Evolutionary conservation across 129 eudicot species (phyloP), one percentile per base, ranked within the genome.

Genomic region (Tagetes patula): DNA sequence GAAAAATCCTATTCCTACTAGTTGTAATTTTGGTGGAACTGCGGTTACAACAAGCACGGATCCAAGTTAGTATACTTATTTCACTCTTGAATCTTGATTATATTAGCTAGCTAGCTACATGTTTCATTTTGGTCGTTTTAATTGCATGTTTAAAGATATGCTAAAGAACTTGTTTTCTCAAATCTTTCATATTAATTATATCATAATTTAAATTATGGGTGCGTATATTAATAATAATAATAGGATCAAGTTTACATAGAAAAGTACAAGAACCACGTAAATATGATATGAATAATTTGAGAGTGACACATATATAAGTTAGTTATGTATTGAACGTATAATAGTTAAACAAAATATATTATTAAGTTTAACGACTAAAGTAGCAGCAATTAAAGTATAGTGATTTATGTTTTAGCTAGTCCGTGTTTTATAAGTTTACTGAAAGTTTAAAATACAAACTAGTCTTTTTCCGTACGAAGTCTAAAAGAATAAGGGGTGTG

Each of bases 21-120:
- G 98, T 77, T 94, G 98, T 42, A 90, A 86, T n/a, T 94, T 94
- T 67, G 97, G 89, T 61, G 98, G 98, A 48, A 82, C 96, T 71
- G 98, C 96, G 13, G 71, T 90, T 72, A 83, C 87, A 3, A 94
- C 93, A 1, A 94, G 86, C 84, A 84, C 97, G 6, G 84, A 94
- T 43, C 98, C 98, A 79, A 94, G 97, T 94, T 75, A 85, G 90
- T 60, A 69, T 14, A 5, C 13, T 55, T 64, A n/a, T n/a, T n/a
- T 60, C 36, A 39, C 1, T 4, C 64, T 58, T 5, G 55, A n/a
- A n/a, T n/a, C n/a, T n/a, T n/a, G n/a, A n/a, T n/a, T n/a, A n/a
- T n/a, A n/a, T n/a, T n/a, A n/a, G n/a, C 6, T 27, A 2, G 6
- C 36, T 36, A 0, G 20, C 0, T 49, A 49, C 2, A 49, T 13